Evolutionary conservation across 1,284 basidiomycete species (phyloP), one percentile per base, ranked within the genome.

Genomic region (Ceratobasidium sp.): DNA sequence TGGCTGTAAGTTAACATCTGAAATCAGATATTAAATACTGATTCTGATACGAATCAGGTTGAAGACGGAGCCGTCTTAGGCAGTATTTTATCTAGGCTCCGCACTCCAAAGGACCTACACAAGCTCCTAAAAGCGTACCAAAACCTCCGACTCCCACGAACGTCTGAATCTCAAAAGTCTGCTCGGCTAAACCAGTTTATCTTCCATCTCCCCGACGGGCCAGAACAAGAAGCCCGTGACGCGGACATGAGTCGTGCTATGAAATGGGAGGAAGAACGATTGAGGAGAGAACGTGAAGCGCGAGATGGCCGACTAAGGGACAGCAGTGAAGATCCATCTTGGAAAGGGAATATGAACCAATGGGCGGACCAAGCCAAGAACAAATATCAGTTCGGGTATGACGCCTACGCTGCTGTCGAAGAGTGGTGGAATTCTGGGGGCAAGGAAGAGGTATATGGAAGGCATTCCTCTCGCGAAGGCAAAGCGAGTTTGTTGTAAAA

Each of bases 41-140:
- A 52, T 23, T 8, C n/a, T 48, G 21, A 48, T 30, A 18, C 6
- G 2, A 10, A 34, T 18, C 32, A 70, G 67, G 53, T 70, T 3
- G 88, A 89, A 78, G 88, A 89, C 74, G 86, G 82, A 2, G 85
- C 85, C 1, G 84, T 86, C 6, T 81, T 89, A 6, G 88, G 83
- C 21, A 85, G 83, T 52, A 79, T 89, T 3, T 88, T 89, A 78
- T 84, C 85, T 6, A 85, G 87, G 77, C 79, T 89, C 2, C 79
- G 79, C 61, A 76, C 79, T 1, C 75, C 79, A n/a, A 84, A 85
- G 21, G 87, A 89, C 74, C 87, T 89, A 75, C 75, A 77, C 0
- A 80, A 77, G 34, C 58, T 75, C n/a, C 72, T 75, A 46, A 59
- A 72, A 58, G 73, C 75, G 6, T 75, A 73, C 61, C 58, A 75